Conservation (phyloP, 1,284 basidiomycete species). For the Puccinia hordei region DNA sequence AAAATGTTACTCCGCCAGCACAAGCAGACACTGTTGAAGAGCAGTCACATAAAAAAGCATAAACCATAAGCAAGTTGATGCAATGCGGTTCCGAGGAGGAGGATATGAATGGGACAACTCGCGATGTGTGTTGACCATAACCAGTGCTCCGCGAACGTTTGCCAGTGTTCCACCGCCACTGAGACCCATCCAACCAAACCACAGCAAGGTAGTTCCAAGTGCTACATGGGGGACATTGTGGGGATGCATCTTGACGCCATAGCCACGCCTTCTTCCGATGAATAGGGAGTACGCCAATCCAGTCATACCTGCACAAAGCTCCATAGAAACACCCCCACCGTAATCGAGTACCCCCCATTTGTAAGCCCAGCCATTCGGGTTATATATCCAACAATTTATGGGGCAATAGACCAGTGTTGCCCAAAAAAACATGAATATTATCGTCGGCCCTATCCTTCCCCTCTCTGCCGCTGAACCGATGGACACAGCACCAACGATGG, state of each 20-base stretch:
- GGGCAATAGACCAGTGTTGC: slow-evolving; percentile 77
- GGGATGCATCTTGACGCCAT: slow-evolving; percentile 79
- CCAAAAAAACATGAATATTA: slow-evolving; percentile 86
- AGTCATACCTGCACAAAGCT: slow-evolving; percentile 83
- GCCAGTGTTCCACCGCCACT: slow-evolving; percentile 76
- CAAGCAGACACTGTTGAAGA: slow-evolving; percentile 65
- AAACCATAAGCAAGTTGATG: background rate
- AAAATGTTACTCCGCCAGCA: slow-evolving; percentile 82
- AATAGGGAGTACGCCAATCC: slow-evolving; percentile 88
- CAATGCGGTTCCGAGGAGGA: background rate
- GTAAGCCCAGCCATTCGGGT: slow-evolving; percentile 81
- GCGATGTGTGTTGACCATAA: slow-evolving; percentile 81
- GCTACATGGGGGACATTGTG: slow-evolving; percentile 88
- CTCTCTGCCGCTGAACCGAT: slow-evolving; percentile 77
- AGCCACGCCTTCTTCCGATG: slow-evolving; percentile 83
- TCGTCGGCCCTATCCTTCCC: slow-evolving; percentile 79
- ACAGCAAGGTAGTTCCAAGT: slow-evolving; percentile 82
- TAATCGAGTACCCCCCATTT: slow-evolving; percentile 89
- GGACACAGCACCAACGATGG: slow-evolving; percentile 64
- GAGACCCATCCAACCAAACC: slow-evolving; percentile 90
- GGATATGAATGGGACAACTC: background rate
- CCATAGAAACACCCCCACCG: slow-evolving; percentile 90
- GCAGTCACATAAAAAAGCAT: background rate
- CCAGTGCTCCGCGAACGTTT: slow-evolving; percentile 81
- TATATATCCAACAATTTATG: slow-evolving; percentile 91